Percentiles rank a stretch among this genome's conserved stretches.
These are phyloP conservation scores for Brassica incana DNA, from an alignment of 345 rosid species.

Conservation along the genomic window DNA sequence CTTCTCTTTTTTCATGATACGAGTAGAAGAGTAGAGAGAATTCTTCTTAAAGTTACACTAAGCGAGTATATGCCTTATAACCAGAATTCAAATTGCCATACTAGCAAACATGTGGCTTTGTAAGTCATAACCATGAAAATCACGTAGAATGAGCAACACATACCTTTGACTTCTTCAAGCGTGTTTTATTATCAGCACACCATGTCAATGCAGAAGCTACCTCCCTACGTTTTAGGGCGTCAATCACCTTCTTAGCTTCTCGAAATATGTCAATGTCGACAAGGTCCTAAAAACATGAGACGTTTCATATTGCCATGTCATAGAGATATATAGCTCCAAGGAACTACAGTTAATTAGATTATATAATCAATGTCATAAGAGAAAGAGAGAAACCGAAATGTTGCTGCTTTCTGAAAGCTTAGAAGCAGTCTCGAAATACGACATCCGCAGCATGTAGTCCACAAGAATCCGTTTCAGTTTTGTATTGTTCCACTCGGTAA, in stretches of 20 bases:
- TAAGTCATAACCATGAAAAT: slow-evolving; percentile 7
- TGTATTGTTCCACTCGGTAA: slow-evolving; percentile 72
- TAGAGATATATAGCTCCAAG: neutral
- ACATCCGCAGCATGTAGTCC: slow-evolving; percentile 94
- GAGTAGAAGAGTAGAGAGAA: neutral
- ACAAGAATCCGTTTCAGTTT: slow-evolving; percentile 86
- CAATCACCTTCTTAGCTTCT: slow-evolving; percentile 87
- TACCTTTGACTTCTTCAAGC: slow-evolving; percentile 97
- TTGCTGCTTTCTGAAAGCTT: slow-evolving; percentile 76
- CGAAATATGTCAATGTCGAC: slow-evolving; percentile 89
- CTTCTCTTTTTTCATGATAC: neutral
- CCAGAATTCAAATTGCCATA: neutral
- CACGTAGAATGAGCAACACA: neutral
- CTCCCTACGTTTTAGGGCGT: slow-evolving; percentile 80
- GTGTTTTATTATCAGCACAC: slow-evolving; percentile 92
- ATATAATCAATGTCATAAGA: slow-evolving; percentile 7
- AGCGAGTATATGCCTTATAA: neutral
- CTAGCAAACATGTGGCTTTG: neutral
- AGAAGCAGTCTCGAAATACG: slow-evolving; percentile 75
- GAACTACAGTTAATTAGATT: neutral
- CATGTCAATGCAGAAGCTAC: slow-evolving; percentile 86
- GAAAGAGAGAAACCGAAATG: slow-evolving; percentile 54
- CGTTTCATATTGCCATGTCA: slow-evolving; percentile 9
- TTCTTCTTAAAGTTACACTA: neutral
- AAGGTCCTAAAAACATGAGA: slow-evolving; percentile 65